A percentile compares a stretch with the other conserved stretches of the same genome.
Conservation (phyloP, 1,284 basidiomycete genomes). For the Ceratobasidium sp. region DNA sequence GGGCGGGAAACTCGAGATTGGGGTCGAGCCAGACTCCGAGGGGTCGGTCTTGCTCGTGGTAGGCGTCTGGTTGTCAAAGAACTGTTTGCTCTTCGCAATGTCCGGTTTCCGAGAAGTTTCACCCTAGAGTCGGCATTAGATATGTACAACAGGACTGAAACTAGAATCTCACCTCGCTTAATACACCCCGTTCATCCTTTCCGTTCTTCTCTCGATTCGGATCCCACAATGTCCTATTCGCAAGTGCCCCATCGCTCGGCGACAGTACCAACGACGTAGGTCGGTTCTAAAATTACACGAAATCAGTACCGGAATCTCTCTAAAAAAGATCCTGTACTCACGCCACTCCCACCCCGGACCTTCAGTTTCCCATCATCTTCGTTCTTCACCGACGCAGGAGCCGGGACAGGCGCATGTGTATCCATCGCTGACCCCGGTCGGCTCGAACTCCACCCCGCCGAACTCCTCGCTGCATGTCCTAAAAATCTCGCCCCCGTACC, state of each 20-base stretch:
- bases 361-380: conserved; percentile 10
- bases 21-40: conserved; percentile 44
- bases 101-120: conserved; percentile 52
- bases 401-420: too few relatives aligned
- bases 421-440: conserved; percentile 27
- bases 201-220: conserved; percentile 15
- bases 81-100: conserved; percentile 44
- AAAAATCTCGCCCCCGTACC: conserved; percentile 51
- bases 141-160: conserved; percentile 23
- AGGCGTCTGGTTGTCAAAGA: conserved; percentile 39
- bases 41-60: conserved; percentile 42
- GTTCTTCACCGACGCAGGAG: not conserved
- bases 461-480: conserved; percentile 24
- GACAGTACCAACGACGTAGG: conserved; percentile 64
- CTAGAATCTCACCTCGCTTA: conserved; percentile 70
- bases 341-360: conserved; percentile 7
- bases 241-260: conserved; percentile 70
- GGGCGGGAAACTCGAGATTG: conserved; percentile 50
- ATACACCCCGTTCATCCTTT: conserved; percentile 64
- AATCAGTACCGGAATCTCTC: not conserved
- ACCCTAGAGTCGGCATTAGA: conserved; percentile 56
- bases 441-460: conserved; percentile 33
- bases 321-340: conserved; percentile 19
- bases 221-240: conserved; percentile 50
- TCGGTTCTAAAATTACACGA: conserved; percentile 50